Conservation (phyloP, 306 rosid genomes). For the Prunus mongolica region DNA sequence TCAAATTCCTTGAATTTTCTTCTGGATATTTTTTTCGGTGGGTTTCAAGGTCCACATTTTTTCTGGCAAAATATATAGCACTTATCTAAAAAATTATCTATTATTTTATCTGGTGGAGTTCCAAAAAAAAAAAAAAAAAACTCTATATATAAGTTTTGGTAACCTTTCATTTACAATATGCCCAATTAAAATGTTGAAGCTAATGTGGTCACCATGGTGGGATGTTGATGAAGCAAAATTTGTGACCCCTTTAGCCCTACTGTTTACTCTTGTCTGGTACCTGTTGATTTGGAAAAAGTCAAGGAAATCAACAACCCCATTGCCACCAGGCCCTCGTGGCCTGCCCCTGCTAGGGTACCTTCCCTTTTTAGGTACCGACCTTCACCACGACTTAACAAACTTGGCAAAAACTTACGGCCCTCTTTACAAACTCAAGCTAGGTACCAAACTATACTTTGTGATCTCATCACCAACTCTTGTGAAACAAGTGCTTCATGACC, state of each 20-base stretch:
- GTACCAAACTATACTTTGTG: constrained; percentile 16
- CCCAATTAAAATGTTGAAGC: neutral
- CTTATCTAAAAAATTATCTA: too few species aligned
- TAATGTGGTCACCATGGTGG: neutral
- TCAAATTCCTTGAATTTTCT: neutral
- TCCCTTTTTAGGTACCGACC: constrained; percentile 26
- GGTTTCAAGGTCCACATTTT: neutral
- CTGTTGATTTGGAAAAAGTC: neutral
- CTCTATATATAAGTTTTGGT: neutral
- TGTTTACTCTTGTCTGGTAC: neutral
- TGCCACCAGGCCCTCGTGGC: constrained; percentile 37
- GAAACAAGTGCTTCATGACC: constrained; percentile 28
- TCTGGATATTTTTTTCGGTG: neutral
- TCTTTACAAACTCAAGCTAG: constrained; percentile 27
- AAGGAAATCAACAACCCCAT: neutral
- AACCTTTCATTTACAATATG: neutral
- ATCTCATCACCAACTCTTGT: constrained; percentile 15
- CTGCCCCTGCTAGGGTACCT: constrained; percentile 33
- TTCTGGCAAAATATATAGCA: neutral
- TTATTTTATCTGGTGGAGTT: neutral
- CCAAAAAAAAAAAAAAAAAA: too few species aligned
- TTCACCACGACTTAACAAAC: constrained; percentile 21
- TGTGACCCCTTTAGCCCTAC: neutral
- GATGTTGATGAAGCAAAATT: neutral
- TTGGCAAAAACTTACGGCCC: constrained; percentile 29